Percentiles rank a stretch among this genome's conserved stretches.
Conservation (phyloP, 192 early-diverging fungal genomes). For the Chytriomyces hyalinus region DNA sequence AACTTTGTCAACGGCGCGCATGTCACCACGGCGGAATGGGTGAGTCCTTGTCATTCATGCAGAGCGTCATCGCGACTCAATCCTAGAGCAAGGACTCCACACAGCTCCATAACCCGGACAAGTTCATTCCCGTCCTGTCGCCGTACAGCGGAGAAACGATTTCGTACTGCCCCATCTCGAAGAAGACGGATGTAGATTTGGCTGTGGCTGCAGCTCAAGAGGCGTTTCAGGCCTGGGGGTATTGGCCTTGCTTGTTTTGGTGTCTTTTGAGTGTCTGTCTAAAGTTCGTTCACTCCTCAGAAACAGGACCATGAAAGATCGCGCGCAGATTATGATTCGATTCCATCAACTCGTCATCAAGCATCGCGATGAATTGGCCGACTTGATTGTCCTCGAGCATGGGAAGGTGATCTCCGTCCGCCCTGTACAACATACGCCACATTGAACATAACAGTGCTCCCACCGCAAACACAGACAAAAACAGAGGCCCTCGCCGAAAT, state of each 20-base stretch:
- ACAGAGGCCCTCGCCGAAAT: constrained; percentile 75
- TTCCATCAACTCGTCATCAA: constrained; percentile 62
- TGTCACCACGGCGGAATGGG: constrained; percentile 26
- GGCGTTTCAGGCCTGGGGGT: constrained; percentile 44
- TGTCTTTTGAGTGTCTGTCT: not conserved
- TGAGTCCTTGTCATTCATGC: not conserved
- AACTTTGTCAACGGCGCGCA: constrained; percentile 39
- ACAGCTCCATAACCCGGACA: not conserved
- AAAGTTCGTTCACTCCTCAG: constrained; percentile 4
- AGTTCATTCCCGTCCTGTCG: constrained; percentile 63
- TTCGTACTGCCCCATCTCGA: constrained; percentile 67
- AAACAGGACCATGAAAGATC: constrained; percentile 70
- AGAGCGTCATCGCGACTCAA: not conserved
- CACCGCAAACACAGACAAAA: constrained; percentile 43
- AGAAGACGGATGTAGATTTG: constrained; percentile 57
- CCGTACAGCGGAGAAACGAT: constrained; percentile 70
- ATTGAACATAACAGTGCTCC: not conserved
- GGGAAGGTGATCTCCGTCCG: constrained; percentile 58
- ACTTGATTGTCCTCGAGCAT: constrained; percentile 76
- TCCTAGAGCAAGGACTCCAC: constrained; percentile 8
- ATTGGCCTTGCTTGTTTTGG: not conserved
- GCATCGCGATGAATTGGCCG: constrained; percentile 70
- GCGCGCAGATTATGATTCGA: constrained; percentile 64
- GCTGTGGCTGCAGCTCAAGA: constrained; percentile 62
- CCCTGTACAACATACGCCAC: not conserved